Evolutionary conservation across 768 basidiomycete species (phyloP), one percentile per base, ranked within the genome.

Genomic region (Paxillus involutus): DNA sequence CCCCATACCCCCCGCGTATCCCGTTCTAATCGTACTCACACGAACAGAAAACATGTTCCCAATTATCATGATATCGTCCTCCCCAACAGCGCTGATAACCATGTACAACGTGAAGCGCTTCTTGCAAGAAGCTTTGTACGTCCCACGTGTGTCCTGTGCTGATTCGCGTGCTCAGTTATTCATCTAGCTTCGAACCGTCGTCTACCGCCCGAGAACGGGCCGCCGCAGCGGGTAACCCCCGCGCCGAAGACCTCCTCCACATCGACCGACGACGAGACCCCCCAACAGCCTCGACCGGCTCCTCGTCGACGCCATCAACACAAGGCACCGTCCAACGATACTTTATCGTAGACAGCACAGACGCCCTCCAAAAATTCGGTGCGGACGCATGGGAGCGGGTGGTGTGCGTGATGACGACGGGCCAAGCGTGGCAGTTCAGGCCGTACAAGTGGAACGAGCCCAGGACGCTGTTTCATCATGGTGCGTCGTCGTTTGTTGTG

Each of bases 371-470:
- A 33, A 98, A 98, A 72, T 94, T 99, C 59, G 90, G 89, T 5
- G 78, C 88, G 4, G 95, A 97, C 56, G 89, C 93, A 2, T 98
- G 96, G 95, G 94, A 98, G 52, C 83, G 96, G 36, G 97, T 99
- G 5, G 88, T 97, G 4, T 97, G 95, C 60, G 96, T 99, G 14
- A 88, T 97, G 85, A 98, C 97, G 9, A 99, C 97, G 0, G 97
- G 97, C 1, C 96, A 98, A 62, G 88, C 90, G 32, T 98, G 97
- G 97, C 97, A 99, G 68, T 99, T 99, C 73, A 79, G 87, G 53
- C 89, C 91, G 16, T 98, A 98, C 75, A 95, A 96, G 68, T 99
- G 96, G 96, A 86, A 80, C 47, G 94, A 98, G 64, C 97, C 97
- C 1, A 84, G 85, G 55, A 81, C 89, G 47, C 72, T 99, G 26